phyloP scores from a whole-genome alignment of 257 asterid genomes.

The Hygrophila difformis region DNA sequence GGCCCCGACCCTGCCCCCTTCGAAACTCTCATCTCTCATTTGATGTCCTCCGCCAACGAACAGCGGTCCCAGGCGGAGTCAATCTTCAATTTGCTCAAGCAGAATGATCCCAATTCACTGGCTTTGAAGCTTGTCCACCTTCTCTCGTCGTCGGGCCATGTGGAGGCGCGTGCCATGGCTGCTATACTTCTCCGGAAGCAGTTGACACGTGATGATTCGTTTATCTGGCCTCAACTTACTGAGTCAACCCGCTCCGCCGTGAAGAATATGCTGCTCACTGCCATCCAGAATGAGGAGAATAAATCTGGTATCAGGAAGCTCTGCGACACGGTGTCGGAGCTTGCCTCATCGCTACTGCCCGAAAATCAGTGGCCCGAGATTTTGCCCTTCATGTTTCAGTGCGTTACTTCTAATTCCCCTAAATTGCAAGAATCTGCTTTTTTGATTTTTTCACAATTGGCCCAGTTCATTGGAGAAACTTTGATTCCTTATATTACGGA shows the following conservation, averaged over 20 bases:
- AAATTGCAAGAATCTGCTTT: slow-evolving; percentile 81
- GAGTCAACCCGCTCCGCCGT: slow-evolving; percentile 50
- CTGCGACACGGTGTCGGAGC: slow-evolving; percentile 84
- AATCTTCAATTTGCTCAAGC: slow-evolving; percentile 68
- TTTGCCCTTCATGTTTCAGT: slow-evolving; percentile 85
- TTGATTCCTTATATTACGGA: slow-evolving; percentile 61
- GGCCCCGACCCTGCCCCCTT: slow-evolving; percentile 80
- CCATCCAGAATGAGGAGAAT: slow-evolving; percentile 60
- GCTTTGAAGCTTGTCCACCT: slow-evolving; percentile 61
- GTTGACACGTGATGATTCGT: slow-evolving; percentile 65
- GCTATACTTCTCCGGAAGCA: slow-evolving; percentile 80
- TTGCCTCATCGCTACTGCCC: slow-evolving; percentile 75
- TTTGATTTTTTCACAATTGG: slow-evolving; percentile 71
- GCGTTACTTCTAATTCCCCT: slow-evolving; percentile 57
- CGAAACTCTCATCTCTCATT: slow-evolving; percentile 65
- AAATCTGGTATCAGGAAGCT: slow-evolving; percentile 61
- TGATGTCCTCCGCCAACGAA: slow-evolving; percentile 81
- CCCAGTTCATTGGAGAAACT: slow-evolving; percentile 70
- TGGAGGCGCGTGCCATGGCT: slow-evolving; percentile 77
- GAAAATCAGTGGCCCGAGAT: slow-evolving; percentile 87
- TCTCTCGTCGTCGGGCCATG: slow-evolving; percentile 41
- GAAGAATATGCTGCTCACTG: slow-evolving; percentile 43
- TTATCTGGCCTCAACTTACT: slow-evolving; percentile 64
- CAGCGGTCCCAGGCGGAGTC: slow-evolving; percentile 87
- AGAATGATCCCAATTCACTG: slow-evolving; percentile 77